A percentile compares a stretch with the other conserved stretches of the same genome.
Conservation (phyloP, 805 yeast species). For the Candida incommunis region DNA sequence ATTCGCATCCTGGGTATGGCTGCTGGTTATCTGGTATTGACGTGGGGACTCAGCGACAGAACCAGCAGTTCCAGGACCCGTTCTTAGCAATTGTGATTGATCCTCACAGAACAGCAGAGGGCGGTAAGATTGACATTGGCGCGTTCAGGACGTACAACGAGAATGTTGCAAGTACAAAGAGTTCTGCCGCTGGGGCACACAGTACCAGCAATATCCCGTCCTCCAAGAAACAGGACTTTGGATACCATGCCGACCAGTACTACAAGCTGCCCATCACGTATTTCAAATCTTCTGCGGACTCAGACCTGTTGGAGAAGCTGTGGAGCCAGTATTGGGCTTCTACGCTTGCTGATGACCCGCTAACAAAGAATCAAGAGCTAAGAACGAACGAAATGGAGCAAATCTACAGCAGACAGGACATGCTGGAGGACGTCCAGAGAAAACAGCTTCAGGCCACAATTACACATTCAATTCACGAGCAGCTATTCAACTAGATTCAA, state of each 20-base stretch:
- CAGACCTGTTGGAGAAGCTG: constrained; percentile 27
- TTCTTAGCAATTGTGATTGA: constrained; percentile 81
- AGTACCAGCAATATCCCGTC: constrained; percentile 26
- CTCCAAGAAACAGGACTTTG: constrained; percentile 47
- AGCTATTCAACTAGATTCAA: constrained; percentile 82
- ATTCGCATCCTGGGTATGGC: constrained; percentile 99
- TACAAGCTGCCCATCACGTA: constrained; percentile 49
- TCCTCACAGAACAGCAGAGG: constrained; percentile 51
- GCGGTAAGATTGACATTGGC: constrained; percentile 67
- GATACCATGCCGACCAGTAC: constrained; percentile 54
- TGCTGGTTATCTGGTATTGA: constrained; percentile 98
- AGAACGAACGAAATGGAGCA: constrained; percentile 17
- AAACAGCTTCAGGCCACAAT: constrained; percentile 85
- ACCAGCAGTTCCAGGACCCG: constrained; percentile 85
- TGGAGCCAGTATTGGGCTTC: constrained; percentile 35
- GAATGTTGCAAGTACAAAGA: constrained; percentile 12
- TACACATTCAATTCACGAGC: constrained; percentile 79
- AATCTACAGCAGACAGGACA: neutral
- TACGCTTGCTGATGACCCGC: constrained; percentile 21
- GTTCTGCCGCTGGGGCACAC: constrained; percentile 1
- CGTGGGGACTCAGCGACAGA: constrained; percentile 78
- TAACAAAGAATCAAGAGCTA: constrained; percentile 15
- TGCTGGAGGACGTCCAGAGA: constrained; percentile 54
- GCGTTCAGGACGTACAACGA: constrained; percentile 67
- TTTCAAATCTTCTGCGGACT: constrained; percentile 39